A percentile compares a stretch with the other conserved stretches of the same genome.
Evolutionary conservation across 2,329 filamentous ascomycete species (phyloP).

Genomic region (Phyllachora maydis): DNA sequence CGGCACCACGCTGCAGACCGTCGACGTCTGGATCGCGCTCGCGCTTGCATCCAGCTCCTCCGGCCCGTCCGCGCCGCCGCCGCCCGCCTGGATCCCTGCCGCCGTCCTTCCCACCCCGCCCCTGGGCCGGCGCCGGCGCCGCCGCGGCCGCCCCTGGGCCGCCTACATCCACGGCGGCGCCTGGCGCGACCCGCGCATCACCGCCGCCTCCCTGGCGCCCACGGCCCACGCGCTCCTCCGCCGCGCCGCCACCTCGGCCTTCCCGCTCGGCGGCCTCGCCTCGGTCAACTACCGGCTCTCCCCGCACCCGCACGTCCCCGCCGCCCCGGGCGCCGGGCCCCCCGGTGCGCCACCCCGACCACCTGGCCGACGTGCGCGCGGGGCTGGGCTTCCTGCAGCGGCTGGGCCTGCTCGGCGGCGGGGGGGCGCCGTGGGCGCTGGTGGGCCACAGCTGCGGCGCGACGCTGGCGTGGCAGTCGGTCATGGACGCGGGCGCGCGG

Average conservation of each 20-base stretch:
- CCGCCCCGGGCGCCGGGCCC: conserved; percentile 16
- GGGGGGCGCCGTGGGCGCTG: conserved; percentile 40
- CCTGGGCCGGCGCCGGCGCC: not conserved
- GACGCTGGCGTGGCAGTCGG: conserved; percentile 39
- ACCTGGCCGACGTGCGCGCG: conserved; percentile 32
- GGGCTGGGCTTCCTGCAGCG: conserved; percentile 28
- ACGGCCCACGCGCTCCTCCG: conserved; percentile 19
- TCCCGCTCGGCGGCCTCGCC: conserved; percentile 34
- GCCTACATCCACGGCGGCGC: conserved; percentile 40
- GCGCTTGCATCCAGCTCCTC: no score
- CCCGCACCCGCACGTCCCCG: conserved; percentile 23
- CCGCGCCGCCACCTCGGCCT: conserved; percentile 6
- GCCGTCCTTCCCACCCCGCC: not conserved
- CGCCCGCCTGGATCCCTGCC: not conserved
- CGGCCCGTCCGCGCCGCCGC: not conserved
- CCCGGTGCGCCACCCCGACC: conserved; percentile 28
- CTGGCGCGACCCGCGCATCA: conserved; percentile 36
- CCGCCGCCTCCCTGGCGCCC: conserved; percentile 21
- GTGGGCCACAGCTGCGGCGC: conserved; percentile 43
- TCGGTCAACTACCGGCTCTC: conserved; percentile 46
- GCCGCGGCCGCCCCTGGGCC: conserved; percentile 3
- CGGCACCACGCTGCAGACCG: conserved; percentile 5
- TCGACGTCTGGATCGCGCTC: conserved; percentile 7
- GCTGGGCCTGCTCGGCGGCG: conserved; percentile 38
- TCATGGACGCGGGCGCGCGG: conserved; percentile 18